A percentile compares a stretch with the other conserved stretches of the same genome.
These are phyloP conservation scores for Chaetomiaceae sp. DNA, from an alignment of 2,329 filamentous ascomycete genomes.

Conservation along the genomic window DNA sequence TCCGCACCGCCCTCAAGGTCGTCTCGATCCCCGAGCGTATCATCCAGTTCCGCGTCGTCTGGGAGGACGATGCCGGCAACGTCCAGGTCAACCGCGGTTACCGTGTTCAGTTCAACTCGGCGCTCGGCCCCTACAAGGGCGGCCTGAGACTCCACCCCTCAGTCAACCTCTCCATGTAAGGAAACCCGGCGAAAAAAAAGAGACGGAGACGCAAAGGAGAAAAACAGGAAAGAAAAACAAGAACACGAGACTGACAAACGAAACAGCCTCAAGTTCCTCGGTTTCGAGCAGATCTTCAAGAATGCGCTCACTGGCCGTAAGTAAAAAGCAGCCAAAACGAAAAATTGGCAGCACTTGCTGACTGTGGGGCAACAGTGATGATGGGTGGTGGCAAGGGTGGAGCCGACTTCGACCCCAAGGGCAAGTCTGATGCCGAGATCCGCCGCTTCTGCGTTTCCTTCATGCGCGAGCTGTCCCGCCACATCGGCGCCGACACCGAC, in stretches of 20 bases:
- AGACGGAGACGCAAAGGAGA: too few relatives aligned
- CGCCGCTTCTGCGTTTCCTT: conserved; percentile 93
- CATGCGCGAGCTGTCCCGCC: conserved; percentile 92
- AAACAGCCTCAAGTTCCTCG: conserved; percentile 80
- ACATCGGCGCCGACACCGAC: conserved; percentile 94
- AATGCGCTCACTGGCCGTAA: conserved; percentile 92
- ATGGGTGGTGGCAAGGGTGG: conserved; percentile 98
- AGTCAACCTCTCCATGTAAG: conserved; percentile 66
- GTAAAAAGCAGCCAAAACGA: conserved; percentile 34
- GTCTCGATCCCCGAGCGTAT: conserved; percentile 89
- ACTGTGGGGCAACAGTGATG: conserved; percentile 51
- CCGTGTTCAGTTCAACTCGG: conserved; percentile 98
- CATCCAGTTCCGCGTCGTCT: conserved; percentile 95
- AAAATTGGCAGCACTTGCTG: conserved; percentile 23
- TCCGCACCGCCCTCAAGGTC: conserved; percentile 83
- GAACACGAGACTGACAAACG: conserved; percentile 6
- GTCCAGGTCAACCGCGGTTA: conserved; percentile 91
- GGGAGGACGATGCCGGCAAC: conserved; percentile 89
- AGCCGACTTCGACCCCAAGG: conserved; percentile 98
- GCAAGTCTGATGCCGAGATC: conserved; percentile 96
- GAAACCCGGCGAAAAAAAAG: conserved; percentile 2
- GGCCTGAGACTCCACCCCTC: conserved; percentile 91
- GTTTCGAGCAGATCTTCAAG: conserved; percentile 99
- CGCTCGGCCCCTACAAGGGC: conserved; percentile 96
- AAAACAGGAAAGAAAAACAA: too few relatives aligned